phyloP scores from a whole-genome alignment of 139 green algal genomes.

The Coccomyxa sp. region DNA sequence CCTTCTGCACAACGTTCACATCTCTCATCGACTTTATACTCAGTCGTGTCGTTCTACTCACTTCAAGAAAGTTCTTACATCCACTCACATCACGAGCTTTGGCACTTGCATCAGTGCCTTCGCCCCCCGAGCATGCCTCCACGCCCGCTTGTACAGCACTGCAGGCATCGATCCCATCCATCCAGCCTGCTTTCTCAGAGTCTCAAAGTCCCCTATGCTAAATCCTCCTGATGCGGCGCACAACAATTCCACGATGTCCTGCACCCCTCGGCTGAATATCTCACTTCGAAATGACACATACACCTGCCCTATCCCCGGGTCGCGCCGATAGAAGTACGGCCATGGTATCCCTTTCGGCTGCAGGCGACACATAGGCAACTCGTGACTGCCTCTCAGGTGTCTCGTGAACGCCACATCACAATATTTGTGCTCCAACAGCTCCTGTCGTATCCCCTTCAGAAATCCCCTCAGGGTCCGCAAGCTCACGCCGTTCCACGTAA shows the following conservation, averaged over 20 bases:
- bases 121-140: neutral
- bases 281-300: neutral
- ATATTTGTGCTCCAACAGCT: neutral
- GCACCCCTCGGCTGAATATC: neutral
- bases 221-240: neutral
- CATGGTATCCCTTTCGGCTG: neutral
- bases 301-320: neutral
- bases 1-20: neutral
- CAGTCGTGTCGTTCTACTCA: neutral
- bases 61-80: neutral
- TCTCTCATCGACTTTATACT: neutral
- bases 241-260: neutral
- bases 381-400: neutral
- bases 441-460: neutral
- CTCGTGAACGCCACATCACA: neutral
- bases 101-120: constrained; percentile 1
- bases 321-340: neutral
- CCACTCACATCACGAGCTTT: neutral
- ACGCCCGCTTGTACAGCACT: neutral
- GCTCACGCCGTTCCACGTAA: neutral
- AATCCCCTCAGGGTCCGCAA: neutral
- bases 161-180: neutral
- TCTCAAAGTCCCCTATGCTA: neutral
- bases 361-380: neutral
- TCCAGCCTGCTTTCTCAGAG: neutral